These are phyloP conservation scores for Globisporangium nagaii DNA, from an alignment of 352 stramenopile species.

Conservation along the genomic window DNA sequence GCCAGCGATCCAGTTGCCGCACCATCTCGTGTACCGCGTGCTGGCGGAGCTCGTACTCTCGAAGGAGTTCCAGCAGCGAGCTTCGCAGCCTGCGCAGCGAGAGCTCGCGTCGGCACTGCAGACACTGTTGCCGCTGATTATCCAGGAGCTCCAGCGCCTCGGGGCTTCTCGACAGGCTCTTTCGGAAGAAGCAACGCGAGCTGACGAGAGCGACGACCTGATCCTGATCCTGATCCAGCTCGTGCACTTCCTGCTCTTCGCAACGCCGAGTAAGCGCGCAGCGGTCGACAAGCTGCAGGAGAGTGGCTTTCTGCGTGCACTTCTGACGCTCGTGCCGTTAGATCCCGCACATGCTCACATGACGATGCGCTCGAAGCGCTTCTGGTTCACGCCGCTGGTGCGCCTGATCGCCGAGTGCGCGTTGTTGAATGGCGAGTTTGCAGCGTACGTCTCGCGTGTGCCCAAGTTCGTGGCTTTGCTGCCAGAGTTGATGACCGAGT, in stretches of 20 bases:
- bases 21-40: slow-evolving; percentile 42
- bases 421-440: slow-evolving; percentile 42
- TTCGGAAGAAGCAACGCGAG: background rate
- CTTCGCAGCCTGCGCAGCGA: slow-evolving; percentile 25
- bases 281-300: slow-evolving; percentile 33
- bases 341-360: background rate
- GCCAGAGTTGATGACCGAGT: slow-evolving; percentile 11
- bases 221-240: slow-evolving; percentile 43
- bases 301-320: slow-evolving; percentile 37
- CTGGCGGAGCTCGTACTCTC: slow-evolving; percentile 49
- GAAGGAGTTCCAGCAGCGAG: slow-evolving; percentile 37
- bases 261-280: slow-evolving; percentile 15
- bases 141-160: slow-evolving; percentile 31
- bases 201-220: slow-evolving; percentile 24
- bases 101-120: slow-evolving; percentile 25
- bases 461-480: slow-evolving; percentile 31
- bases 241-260: slow-evolving; percentile 38
- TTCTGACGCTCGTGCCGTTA: slow-evolving; percentile 33
- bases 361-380: slow-evolving; percentile 6
- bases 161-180: background rate
- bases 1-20: slow-evolving; percentile 3
- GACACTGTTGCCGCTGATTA: slow-evolving; percentile 32
- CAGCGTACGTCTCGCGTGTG: slow-evolving; percentile 33
- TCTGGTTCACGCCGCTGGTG: slow-evolving; percentile 38
- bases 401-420: slow-evolving; percentile 44